Evolutionary conservation across 495 filamentous ascomycete genomes (phyloP).

Genomic region (Glutinoglossum americanum): DNA sequence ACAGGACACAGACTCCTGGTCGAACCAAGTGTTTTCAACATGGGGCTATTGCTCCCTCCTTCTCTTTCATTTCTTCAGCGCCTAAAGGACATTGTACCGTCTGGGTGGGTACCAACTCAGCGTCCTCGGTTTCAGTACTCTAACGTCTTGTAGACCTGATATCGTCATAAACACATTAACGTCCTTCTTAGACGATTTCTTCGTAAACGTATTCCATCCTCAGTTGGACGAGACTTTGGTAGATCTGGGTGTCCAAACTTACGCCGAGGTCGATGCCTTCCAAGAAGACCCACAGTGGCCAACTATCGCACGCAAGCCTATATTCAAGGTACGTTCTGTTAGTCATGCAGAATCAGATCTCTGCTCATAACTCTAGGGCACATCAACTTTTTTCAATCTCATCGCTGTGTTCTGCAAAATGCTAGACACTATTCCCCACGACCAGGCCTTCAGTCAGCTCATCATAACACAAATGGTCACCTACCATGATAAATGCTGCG

Average conservation of each 20-base stretch:
- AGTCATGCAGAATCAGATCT: background rate
- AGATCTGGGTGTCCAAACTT: constrained; percentile 63
- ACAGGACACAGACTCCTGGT: constrained; percentile 73
- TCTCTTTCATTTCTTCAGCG: constrained; percentile 80
- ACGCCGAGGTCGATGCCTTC: constrained; percentile 72
- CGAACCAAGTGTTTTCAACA: constrained; percentile 94
- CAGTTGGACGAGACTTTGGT: constrained; percentile 88
- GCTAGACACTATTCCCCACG: constrained; percentile 86
- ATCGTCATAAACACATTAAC: constrained; percentile 74
- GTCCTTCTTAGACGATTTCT: constrained; percentile 92
- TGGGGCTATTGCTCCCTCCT: constrained; percentile 81
- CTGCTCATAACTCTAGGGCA: constrained; percentile 29
- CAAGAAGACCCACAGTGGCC: constrained; percentile 70
- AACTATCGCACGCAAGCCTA: constrained; percentile 49
- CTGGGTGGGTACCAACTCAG: constrained; percentile 21
- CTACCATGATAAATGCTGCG: constrained; percentile 78
- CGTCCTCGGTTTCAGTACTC: background rate
- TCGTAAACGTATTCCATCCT: constrained; percentile 93
- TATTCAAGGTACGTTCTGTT: constrained; percentile 41
- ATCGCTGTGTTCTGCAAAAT: constrained; percentile 82
- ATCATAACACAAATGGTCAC: constrained; percentile 75
- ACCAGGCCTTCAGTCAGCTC: constrained; percentile 81
- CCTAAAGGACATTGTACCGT: constrained; percentile 77
- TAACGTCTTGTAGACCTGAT: constrained; percentile 28
- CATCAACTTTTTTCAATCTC: constrained; percentile 65